Conservation (phyloP, 2,329 filamentous ascomycete species). For the Cryphonectria carpinicola region DNA sequence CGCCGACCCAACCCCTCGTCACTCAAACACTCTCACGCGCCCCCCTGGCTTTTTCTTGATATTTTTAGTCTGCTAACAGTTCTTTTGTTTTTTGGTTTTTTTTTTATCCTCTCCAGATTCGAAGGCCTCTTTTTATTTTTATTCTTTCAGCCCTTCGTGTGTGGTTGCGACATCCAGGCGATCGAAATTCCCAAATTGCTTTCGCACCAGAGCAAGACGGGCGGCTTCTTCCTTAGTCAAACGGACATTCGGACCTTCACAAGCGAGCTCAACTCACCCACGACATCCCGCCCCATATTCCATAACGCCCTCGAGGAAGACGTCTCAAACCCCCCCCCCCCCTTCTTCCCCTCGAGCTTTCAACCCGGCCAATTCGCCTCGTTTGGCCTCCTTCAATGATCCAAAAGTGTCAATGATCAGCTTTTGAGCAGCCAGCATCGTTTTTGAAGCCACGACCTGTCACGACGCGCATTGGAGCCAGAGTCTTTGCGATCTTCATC, state of each 20-base stretch:
- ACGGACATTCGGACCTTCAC: slow-evolving; percentile 5
- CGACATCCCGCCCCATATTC: slow-evolving; percentile 6
- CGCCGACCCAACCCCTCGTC: slow-evolving; percentile 9
- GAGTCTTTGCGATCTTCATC: slow-evolving; percentile 3
- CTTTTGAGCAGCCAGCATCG: slow-evolving; percentile 15
- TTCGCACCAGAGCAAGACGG: neutral
- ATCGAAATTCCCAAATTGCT: neutral
- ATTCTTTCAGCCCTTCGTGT: neutral
- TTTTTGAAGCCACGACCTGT: slow-evolving; percentile 22
- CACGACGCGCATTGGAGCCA: slow-evolving; percentile 13
- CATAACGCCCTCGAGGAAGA: neutral
- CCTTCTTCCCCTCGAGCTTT: neutral
- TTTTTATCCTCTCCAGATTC: too few species aligned
- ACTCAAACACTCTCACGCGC: neutral
- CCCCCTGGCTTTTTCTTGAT: neutral
- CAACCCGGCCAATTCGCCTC: slow-evolving; percentile 1
- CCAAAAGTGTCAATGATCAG: slow-evolving; percentile 14
- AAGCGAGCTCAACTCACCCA: slow-evolving; percentile 16
- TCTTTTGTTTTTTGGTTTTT: neutral
- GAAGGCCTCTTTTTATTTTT: neutral
- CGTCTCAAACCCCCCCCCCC: neutral
- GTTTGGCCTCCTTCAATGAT: neutral
- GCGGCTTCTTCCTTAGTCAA: neutral
- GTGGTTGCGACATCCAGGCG: neutral
- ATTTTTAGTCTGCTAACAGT: neutral